These are phyloP conservation scores for Pestalotiopsis sp. DNA, from an alignment of 2,329 filamentous ascomycete species.

Conservation along the genomic window DNA sequence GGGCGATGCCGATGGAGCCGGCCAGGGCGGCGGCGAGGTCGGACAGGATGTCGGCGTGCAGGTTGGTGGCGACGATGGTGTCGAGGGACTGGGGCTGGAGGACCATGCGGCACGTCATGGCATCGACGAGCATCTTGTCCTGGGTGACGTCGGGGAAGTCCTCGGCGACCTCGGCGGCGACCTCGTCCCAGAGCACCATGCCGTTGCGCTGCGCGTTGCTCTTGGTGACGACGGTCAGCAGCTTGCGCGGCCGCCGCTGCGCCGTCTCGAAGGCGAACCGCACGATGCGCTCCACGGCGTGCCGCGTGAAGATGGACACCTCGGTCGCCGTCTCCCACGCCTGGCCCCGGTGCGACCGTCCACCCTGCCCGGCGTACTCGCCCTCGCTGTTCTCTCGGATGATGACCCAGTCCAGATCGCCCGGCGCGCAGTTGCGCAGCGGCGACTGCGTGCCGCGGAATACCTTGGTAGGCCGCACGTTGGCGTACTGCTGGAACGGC, in stretches of 20 bases:
- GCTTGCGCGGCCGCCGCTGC: conserved; percentile 56
- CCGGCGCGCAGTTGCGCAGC: conserved; percentile 50
- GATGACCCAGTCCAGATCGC: conserved; percentile 67
- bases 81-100: conserved; percentile 61
- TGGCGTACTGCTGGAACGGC: conserved; percentile 67
- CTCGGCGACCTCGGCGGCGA: conserved; percentile 54
- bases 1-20: conserved; percentile 73
- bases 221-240: conserved; percentile 66
- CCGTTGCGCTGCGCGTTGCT: conserved; percentile 68
- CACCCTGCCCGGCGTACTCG: conserved; percentile 68
- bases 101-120: conserved; percentile 68
- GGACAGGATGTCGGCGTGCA: conserved; percentile 67
- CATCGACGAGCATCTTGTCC: conserved; percentile 70
- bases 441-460: conserved; percentile 62
- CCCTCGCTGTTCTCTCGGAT: conserved; percentile 69
- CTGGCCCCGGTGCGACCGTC: conserved; percentile 59
- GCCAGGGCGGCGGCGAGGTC: conserved; percentile 72
- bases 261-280: conserved; percentile 67
- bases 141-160: conserved; percentile 63
- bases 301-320: conserved; percentile 64
- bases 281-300: conserved; percentile 61
- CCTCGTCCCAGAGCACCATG: conserved; percentile 71
- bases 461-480: conserved; percentile 65
- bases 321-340: conserved; percentile 66
- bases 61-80: conserved; percentile 66